phyloP scores from a whole-genome alignment of 805 yeast genomes.

The Teunomyces kruisii region DNA sequence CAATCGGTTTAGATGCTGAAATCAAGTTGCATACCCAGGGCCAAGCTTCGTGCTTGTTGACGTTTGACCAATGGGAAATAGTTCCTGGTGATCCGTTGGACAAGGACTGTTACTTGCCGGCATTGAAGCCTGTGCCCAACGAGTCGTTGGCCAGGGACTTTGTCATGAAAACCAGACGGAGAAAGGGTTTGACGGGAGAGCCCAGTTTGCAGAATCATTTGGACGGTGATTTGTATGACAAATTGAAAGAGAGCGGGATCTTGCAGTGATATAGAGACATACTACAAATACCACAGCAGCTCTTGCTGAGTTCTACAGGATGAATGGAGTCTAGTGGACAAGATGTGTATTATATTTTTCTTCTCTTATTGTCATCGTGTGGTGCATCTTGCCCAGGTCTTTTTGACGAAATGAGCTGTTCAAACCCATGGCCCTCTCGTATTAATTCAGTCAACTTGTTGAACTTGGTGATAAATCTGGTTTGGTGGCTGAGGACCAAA shows the following conservation, averaged over 20 bases:
- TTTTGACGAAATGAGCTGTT: conserved; percentile 1
- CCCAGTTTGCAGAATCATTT: conserved; percentile 60
- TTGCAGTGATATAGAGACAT: conserved; percentile 8
- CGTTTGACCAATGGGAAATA: conserved; percentile 67
- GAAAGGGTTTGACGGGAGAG: conserved; percentile 82
- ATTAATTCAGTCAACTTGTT: conserved; percentile 21
- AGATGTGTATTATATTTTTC: not conserved
- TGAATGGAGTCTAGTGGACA: not conserved
- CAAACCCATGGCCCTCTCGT: conserved; percentile 20
- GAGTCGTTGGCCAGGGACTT: conserved; percentile 82
- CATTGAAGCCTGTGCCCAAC: conserved; percentile 71
- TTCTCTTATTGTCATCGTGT: not conserved
- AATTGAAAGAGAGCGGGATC: conserved; percentile 51
- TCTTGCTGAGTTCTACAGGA: conserved; percentile 4
- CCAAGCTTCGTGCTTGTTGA: conserved; percentile 65
- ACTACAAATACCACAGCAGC: not conserved
- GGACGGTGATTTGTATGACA: conserved; percentile 56
- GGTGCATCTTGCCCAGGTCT: not conserved
- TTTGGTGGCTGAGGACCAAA: conserved; percentile 9
- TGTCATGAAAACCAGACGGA: conserved; percentile 79
- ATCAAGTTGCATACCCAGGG: conserved; percentile 76
- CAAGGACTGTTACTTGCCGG: conserved; percentile 56
- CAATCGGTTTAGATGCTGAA: conserved; percentile 87
- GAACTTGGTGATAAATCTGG: conserved; percentile 28
- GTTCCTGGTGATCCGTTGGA: conserved; percentile 95